Conservation (phyloP, 83 land plant species). For the Diphasiastrum complanatum region DNA sequence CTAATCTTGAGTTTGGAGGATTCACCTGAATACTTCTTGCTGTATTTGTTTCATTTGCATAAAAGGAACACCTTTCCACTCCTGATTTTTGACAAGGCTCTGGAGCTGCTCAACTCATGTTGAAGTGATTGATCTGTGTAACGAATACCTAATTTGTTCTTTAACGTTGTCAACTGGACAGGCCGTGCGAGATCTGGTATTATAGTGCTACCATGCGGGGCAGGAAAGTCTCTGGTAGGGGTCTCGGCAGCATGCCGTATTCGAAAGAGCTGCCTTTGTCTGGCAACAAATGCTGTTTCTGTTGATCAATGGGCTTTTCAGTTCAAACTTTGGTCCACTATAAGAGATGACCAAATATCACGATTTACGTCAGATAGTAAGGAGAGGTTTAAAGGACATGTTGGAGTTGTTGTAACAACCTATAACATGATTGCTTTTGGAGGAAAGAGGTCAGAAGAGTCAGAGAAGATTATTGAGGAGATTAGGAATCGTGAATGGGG, state of each 20-base stretch:
- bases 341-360: constrained; percentile 86
- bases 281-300: constrained; percentile 97
- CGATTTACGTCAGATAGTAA: constrained; percentile 97
- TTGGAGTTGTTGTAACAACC: constrained; percentile 94
- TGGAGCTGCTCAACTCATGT: neutral
- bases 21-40: too few relatives aligned
- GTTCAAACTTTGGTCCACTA: constrained; percentile 92
- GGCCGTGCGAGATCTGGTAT: constrained; percentile 98
- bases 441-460: constrained; percentile 94
- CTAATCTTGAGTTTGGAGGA: too few relatives aligned
- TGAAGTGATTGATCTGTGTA: neutral
- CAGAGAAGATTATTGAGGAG: constrained; percentile 95
- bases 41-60: too few relatives aligned
- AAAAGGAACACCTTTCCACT: too few relatives aligned
- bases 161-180: constrained; percentile 20
- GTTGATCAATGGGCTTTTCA: constrained; percentile 99
- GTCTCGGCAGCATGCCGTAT: constrained; percentile 93
- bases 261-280: constrained; percentile 82
- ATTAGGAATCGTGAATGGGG: constrained; percentile 97
- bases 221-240: constrained; percentile 94
- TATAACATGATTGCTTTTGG: constrained; percentile 99
- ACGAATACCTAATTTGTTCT: neutral
- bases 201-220: constrained; percentile 98
- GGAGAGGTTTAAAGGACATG: constrained; percentile 84
- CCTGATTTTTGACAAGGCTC: too few relatives aligned